Evolutionary conservation across 169 alveolate genomes (phyloP).

Genomic region (Plasmodium vivax): DNA sequence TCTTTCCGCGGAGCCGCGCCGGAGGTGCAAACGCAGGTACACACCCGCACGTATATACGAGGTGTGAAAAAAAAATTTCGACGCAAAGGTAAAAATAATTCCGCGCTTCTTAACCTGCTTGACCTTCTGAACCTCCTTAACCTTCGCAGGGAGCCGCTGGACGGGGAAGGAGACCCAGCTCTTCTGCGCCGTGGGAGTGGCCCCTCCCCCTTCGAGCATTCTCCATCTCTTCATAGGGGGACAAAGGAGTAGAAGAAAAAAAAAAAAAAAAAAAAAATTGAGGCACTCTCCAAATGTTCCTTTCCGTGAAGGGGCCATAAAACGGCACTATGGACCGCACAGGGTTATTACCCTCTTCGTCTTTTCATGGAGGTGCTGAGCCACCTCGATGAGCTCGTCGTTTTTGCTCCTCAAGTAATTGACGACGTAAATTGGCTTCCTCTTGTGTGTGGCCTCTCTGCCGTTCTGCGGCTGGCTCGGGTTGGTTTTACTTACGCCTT

Average conservation of each 20-base stretch:
- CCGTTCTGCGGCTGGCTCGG: not conserved
- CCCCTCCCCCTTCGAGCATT: not conserved
- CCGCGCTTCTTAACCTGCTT: not conserved
- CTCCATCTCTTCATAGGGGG: not conserved
- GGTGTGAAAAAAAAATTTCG: not conserved
- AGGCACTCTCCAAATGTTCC: not conserved
- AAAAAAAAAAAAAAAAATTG: not conserved
- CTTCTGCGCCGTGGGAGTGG: not conserved
- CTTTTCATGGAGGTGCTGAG: conserved; percentile 10
- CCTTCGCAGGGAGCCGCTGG: not conserved
- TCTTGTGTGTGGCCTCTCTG: not conserved
- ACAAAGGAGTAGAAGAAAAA: not conserved
- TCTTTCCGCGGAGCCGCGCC: not conserved
- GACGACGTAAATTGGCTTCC: conserved; percentile 33
- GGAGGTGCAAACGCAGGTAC: not conserved
- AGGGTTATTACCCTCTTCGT: not conserved
- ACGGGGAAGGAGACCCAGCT: not conserved
- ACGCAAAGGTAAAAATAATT: not conserved
- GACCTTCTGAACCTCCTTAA: too few relatives aligned
- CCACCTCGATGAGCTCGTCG: conserved; percentile 36
- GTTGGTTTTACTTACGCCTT: not conserved
- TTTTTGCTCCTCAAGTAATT: conserved; percentile 36
- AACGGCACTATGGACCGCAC: not conserved
- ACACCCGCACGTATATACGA: not conserved
- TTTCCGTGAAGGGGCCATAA: not conserved